phyloP scores from a whole-genome alignment of 2,329 filamentous ascomycete genomes.

The Epichloe coenophiala region DNA sequence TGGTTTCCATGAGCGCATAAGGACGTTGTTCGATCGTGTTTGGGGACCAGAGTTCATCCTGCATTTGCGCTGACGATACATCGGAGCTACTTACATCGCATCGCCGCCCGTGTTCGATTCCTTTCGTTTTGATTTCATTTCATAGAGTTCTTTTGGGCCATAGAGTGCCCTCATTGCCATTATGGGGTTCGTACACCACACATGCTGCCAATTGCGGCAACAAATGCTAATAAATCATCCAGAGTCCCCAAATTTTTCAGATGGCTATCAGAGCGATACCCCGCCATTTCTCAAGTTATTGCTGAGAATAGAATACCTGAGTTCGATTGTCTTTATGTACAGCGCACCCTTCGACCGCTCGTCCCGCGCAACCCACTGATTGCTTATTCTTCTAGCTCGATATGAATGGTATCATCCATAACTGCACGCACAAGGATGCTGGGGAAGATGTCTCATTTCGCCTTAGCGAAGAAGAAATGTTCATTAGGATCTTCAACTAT shows the following conservation, averaged over 20 bases:
- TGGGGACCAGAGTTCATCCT: not conserved
- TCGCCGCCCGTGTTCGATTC: too few species aligned
- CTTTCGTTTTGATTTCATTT: not conserved
- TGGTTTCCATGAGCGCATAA: not conserved
- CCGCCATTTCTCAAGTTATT: conserved; percentile 94
- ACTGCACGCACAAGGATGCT: conserved; percentile 95
- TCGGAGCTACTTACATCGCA: too few species aligned
- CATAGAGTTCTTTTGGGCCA: not conserved
- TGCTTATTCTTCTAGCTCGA: conserved; percentile 43
- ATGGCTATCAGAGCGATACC: conserved; percentile 99
- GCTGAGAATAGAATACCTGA: conserved; percentile 98
- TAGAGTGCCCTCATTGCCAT: conserved; percentile 2
- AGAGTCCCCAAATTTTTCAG: conserved; percentile 84
- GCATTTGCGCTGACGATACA: not conserved
- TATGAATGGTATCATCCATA: conserved; percentile 99
- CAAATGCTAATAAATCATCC: conserved; percentile 1
- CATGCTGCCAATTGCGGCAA: not conserved
- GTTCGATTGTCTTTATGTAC: conserved; percentile 88
- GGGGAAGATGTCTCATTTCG: conserved; percentile 77
- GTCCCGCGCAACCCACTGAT: conserved; percentile 9
- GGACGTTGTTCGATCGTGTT: not conserved
- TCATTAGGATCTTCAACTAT: conserved; percentile 99
- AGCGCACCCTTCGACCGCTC: conserved; percentile 12
- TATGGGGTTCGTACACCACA: conserved; percentile 17
- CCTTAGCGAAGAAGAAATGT: conserved; percentile 97